Percentiles rank a stretch among this genome's conserved stretches.
Evolutionary conservation across 441 rosid species (phyloP).

Genomic region (Jatropha multifida): DNA sequence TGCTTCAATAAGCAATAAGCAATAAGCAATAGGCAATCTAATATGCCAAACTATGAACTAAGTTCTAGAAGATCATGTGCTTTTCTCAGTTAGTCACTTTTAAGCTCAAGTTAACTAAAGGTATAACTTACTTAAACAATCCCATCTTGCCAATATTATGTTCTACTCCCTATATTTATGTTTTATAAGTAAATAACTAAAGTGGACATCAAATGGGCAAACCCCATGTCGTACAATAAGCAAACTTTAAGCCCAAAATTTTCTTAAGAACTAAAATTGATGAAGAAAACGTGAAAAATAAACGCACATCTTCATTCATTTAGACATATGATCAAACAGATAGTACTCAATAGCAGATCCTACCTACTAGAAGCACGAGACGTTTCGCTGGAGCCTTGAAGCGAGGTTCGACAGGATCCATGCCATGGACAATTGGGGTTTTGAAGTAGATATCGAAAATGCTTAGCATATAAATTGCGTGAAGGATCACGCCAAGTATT

Average conservation of each 20-base stretch:
- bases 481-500: slow-evolving; percentile 75
- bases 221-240: not conserved
- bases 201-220: not conserved
- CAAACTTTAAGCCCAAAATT: not conserved
- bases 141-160: not conserved
- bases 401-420: slow-evolving; percentile 82
- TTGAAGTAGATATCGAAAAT: slow-evolving; percentile 98
- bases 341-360: not conserved
- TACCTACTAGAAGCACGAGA: slow-evolving; percentile 84
- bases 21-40: not conserved
- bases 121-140: not conserved
- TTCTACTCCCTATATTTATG: not conserved
- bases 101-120: slow-evolving; percentile 6
- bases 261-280: not conserved
- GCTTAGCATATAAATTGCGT: slow-evolving; percentile 90
- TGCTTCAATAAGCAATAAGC: not conserved
- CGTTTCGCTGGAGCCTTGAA: slow-evolving; percentile 85
- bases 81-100: not conserved
- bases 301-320: not conserved
- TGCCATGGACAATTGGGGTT: slow-evolving; percentile 92
- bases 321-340: slow-evolving; percentile 17
- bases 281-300: not conserved
- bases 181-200: not conserved
- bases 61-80: not conserved
- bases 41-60: not conserved